Percentiles rank a stretch among this genome's conserved stretches.
Conservation (phyloP, 2,329 filamentous ascomycete species). For the Pseudogymnoascus sp. region DNA sequence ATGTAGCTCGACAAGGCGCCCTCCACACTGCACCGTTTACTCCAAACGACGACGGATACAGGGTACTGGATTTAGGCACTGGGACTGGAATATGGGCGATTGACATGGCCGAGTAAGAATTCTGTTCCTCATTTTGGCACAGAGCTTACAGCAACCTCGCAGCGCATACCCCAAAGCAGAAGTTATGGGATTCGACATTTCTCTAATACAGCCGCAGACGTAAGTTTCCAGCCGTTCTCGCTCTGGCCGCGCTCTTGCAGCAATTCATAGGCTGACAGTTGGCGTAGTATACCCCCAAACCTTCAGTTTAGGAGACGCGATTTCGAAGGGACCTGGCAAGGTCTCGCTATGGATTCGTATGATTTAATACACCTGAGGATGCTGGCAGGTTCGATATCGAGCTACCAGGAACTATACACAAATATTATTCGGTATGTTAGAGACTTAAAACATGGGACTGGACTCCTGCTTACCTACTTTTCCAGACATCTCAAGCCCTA, state of each 20-base stretch:
- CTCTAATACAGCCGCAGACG: constrained; percentile 52
- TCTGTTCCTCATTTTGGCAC: neutral
- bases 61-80: constrained; percentile 64
- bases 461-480: neutral
- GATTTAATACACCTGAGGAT: constrained; percentile 80
- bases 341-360: constrained; percentile 31
- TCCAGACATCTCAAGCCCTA: constrained; percentile 67
- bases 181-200: constrained; percentile 54
- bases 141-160: neutral
- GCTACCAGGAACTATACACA: constrained; percentile 68
- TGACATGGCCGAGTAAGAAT: constrained; percentile 66
- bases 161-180: constrained; percentile 50
- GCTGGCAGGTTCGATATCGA: constrained; percentile 67
- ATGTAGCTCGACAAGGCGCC: constrained; percentile 49
- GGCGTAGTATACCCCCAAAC: constrained; percentile 60
- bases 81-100: constrained; percentile 91
- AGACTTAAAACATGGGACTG: neutral
- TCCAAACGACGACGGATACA: constrained; percentile 26
- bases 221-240: constrained; percentile 33
- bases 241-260: constrained; percentile 31
- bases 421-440: constrained; percentile 56
- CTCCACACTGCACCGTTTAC: constrained; percentile 35
- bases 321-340: constrained; percentile 66
- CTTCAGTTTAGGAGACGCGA: constrained; percentile 64
- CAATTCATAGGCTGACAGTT: constrained; percentile 21